Evolutionary conservation across 495 filamentous ascomycete species (phyloP).

Genomic region (Lophiotrema nucula): DNA sequence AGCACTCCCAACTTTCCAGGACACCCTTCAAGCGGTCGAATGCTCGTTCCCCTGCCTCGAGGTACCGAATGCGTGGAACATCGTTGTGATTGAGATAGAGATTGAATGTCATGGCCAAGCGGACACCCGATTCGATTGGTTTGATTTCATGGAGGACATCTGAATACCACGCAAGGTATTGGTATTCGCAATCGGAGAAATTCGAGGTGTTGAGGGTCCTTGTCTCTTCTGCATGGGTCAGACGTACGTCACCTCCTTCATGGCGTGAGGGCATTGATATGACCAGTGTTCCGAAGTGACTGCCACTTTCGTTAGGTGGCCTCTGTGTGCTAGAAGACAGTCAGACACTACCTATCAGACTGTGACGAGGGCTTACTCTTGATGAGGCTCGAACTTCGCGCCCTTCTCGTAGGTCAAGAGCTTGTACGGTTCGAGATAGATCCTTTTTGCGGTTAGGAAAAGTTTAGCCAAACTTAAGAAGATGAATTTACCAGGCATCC

Average conservation of each 20-base stretch:
- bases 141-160: slow-evolving; percentile 56
- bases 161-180: slow-evolving; percentile 49
- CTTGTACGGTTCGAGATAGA: slow-evolving; percentile 45
- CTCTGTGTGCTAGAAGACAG: no score
- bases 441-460: no score
- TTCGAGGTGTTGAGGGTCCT: slow-evolving; percentile 39
- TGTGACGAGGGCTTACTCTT: no score
- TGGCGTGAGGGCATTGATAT: slow-evolving; percentile 55
- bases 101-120: slow-evolving; percentile 57
- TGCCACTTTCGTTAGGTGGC: no score
- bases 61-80: not conserved
- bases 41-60: not conserved
- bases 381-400: slow-evolving; percentile 54
- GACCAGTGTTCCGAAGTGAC: slow-evolving; percentile 59
- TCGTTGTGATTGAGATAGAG: slow-evolving; percentile 31
- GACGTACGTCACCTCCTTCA: slow-evolving; percentile 51
- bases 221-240: slow-evolving; percentile 44
- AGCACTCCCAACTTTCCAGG: slow-evolving; percentile 29
- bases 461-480: no score
- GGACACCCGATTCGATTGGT: slow-evolving; percentile 51
- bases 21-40: slow-evolving; percentile 11
- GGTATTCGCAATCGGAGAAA: slow-evolving; percentile 40
- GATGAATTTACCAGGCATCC: no score
- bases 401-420: slow-evolving; percentile 57
- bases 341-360: no score